Percentiles rank a stretch among this genome's conserved stretches.
phyloP scores from a whole-genome alignment of 75 land plant genomes.

The Gnetum montanum region DNA sequence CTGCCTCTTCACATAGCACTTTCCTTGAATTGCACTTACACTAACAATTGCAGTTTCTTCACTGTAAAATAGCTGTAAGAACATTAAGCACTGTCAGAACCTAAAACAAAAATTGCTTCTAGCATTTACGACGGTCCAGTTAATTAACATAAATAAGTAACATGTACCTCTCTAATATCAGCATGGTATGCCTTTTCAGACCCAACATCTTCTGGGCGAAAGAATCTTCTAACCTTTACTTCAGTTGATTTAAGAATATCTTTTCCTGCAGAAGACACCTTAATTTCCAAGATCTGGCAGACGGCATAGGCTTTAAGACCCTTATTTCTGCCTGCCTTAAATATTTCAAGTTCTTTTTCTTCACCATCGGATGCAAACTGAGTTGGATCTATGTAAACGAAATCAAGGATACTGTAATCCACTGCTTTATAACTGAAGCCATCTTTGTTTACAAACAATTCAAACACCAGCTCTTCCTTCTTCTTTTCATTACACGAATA shows the following conservation, averaged over 20 bases:
- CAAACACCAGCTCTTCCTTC: conserved; percentile 14
- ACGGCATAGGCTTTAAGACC: conserved; percentile 76
- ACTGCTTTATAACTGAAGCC: conserved; percentile 40
- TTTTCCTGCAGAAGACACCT: conserved; percentile 20
- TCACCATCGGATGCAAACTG: conserved; percentile 17
- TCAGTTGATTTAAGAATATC: conserved; percentile 13
- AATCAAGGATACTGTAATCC: conserved; percentile 57
- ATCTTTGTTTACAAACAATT: conserved; percentile 3
- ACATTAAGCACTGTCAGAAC: background rate
- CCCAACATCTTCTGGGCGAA: conserved; percentile 81
- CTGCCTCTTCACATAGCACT: conserved; percentile 71
- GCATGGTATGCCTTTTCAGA: conserved; percentile 67
- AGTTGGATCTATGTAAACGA: conserved; percentile 47
- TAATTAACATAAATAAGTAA: background rate
- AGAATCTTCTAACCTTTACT: conserved; percentile 73
- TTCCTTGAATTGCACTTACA: conserved; percentile 52
- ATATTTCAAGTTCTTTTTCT: conserved; percentile 24
- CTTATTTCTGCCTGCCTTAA: conserved; percentile 75
- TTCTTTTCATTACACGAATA: conserved; percentile 31
- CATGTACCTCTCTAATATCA: conserved; percentile 69
- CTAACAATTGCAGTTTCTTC: conserved; percentile 39
- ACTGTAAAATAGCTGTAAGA: conserved; percentile 69
- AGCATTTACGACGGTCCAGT: background rate
- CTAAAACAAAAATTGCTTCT: background rate
- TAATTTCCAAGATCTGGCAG: conserved; percentile 59